These are phyloP conservation scores for Trypanosoma caninum DNA, from an alignment of 208 protist species.

Conservation along the genomic window DNA sequence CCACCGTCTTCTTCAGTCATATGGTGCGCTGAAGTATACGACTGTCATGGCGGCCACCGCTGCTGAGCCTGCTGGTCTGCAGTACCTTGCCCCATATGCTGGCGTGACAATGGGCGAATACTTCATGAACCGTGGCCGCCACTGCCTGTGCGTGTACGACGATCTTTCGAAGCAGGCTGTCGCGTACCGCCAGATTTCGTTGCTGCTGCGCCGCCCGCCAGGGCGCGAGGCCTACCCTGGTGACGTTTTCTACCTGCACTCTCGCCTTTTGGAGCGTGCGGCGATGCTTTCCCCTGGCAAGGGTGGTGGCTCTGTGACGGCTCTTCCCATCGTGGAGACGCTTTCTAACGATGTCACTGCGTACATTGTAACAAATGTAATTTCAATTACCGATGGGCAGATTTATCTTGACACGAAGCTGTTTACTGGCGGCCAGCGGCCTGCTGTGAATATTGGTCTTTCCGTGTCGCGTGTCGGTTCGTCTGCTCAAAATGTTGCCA, in stretches of 20 bases:
- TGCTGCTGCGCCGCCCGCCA: constrained; percentile 90
- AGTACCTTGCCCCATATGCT: constrained; percentile 92
- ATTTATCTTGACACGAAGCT: constrained; percentile 94
- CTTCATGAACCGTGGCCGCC: constrained; percentile 91
- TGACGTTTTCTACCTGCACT: constrained; percentile 96
- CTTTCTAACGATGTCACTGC: constrained; percentile 94
- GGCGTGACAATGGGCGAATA: constrained; percentile 92
- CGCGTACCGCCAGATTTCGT: constrained; percentile 93
- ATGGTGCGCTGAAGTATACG: constrained; percentile 88
- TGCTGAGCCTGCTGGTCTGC: constrained; percentile 85
- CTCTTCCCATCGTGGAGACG: constrained; percentile 92
- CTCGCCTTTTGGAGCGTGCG: constrained; percentile 90
- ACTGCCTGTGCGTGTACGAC: constrained; percentile 93
- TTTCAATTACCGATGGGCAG: constrained; percentile 95
- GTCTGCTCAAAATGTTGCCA: constrained; percentile 90
- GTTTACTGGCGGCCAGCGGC: constrained; percentile 91
- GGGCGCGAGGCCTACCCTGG: constrained; percentile 93
- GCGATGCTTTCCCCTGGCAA: constrained; percentile 85
- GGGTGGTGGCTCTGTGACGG: constrained; percentile 88
- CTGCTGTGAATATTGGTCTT: constrained; percentile 93
- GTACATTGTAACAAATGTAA: constrained; percentile 95
- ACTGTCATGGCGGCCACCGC: constrained; percentile 91
- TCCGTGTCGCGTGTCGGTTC: constrained; percentile 94
- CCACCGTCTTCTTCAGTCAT: constrained; percentile 68
- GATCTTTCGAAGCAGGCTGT: constrained; percentile 95